These are phyloP conservation scores for Cercospora canescens DNA, from an alignment of 2,329 filamentous ascomycete species.

Conservation along the genomic window DNA sequence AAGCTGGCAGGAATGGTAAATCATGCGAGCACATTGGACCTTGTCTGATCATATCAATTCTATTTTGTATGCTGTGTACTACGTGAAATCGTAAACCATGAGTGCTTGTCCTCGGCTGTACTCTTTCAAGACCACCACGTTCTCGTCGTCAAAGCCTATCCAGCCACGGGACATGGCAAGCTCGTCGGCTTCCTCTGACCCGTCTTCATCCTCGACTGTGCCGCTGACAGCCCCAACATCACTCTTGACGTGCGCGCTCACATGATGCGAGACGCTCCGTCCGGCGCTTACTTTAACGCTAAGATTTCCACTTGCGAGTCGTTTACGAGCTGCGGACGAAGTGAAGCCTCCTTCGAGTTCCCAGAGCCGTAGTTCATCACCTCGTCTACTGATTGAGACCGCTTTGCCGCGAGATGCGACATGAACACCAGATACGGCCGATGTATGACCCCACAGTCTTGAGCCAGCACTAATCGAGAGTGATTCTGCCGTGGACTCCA, in stretches of 20 bases:
- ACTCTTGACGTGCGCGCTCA: slow-evolving; percentile 17
- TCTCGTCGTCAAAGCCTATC: slow-evolving; percentile 89
- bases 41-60: neutral
- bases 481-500: slow-evolving; percentile 66
- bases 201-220: neutral
- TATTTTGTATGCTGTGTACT: slow-evolving; percentile 20
- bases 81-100: slow-evolving; percentile 86
- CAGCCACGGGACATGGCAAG: slow-evolving; percentile 56
- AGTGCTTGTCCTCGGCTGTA: slow-evolving; percentile 69
- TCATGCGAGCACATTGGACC: neutral
- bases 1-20: neutral
- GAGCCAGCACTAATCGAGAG: slow-evolving; percentile 72
- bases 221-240: slow-evolving; percentile 19
- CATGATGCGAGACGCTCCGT: slow-evolving; percentile 12
- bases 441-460: slow-evolving; percentile 88
- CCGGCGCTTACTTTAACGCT: slow-evolving; percentile 53
- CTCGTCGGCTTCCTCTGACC: slow-evolving; percentile 23
- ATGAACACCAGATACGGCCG: slow-evolving; percentile 80
- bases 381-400: slow-evolving; percentile 81
- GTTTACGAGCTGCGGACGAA: slow-evolving; percentile 45
- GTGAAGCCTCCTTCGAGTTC: slow-evolving; percentile 74
- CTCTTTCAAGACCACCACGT: slow-evolving; percentile 83
- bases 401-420: slow-evolving; percentile 84
- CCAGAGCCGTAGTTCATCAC: slow-evolving; percentile 73
- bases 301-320: slow-evolving; percentile 46